Percentiles rank a stretch among this genome's conserved stretches.
Evolutionary conservation across 768 basidiomycete species (phyloP).

Genomic region (Tricholoma bakamatsutake): DNA sequence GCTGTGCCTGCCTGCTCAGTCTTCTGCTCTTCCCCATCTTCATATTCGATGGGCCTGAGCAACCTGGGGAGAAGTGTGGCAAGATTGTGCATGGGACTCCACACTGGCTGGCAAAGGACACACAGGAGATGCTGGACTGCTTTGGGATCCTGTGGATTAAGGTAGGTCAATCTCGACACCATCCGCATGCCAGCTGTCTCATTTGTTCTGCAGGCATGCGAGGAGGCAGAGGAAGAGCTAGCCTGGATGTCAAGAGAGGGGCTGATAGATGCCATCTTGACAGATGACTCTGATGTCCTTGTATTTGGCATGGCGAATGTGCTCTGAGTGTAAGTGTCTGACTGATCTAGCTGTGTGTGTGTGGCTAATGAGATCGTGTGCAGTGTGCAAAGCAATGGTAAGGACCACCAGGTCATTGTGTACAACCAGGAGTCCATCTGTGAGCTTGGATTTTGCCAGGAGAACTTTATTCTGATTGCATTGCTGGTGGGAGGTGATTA

Average conservation of each 20-base stretch:
- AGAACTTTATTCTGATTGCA: not conserved
- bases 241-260: not conserved
- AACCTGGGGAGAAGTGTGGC: constrained; percentile 20
- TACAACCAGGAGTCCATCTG: not conserved
- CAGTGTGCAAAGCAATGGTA: not conserved
- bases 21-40: not conserved
- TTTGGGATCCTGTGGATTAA: not conserved
- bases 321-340: not conserved
- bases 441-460: not conserved
- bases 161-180: not conserved
- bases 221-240: not conserved
- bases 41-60: not conserved
- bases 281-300: not conserved
- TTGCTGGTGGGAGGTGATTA: not conserved
- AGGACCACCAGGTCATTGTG: not conserved
- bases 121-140: too few species aligned
- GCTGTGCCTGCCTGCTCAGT: not conserved
- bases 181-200: not conserved
- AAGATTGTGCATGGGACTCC: constrained; percentile 28
- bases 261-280: not conserved
- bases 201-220: not conserved
- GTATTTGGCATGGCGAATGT: not conserved
- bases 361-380: not conserved
- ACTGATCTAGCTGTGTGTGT: not conserved
- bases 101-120: too few species aligned